Evolutionary conservation across 208 protist species (phyloP).

Genomic region (Phytomonas sp.): DNA sequence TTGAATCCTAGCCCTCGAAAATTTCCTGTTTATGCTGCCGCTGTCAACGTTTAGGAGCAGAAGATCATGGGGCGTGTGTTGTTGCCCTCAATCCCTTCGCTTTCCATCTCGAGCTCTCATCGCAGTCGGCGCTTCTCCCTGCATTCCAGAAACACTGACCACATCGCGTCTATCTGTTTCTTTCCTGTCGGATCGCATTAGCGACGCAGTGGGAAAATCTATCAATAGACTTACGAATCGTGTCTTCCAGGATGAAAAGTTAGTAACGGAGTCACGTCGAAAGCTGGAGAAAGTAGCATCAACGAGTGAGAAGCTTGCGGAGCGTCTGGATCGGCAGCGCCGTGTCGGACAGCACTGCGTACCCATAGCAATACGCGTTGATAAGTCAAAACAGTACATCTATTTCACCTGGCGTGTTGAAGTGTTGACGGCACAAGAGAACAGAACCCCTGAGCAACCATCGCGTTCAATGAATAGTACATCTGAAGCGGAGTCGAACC

Average conservation of each 20-base stretch:
- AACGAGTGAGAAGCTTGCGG: conserved; percentile 32
- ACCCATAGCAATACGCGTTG: conserved; percentile 42
- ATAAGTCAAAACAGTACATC: conserved; percentile 48
- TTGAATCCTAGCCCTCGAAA: not conserved
- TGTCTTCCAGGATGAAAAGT: conserved; percentile 30
- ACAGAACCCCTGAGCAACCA: not conserved
- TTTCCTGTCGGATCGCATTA: not conserved
- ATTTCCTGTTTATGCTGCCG: not conserved
- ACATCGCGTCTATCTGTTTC: not conserved
- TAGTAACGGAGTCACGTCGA: conserved; percentile 67
- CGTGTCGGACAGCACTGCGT: conserved; percentile 37
- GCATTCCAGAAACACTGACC: not conserved
- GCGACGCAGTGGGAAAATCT: not conserved
- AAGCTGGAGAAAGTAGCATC: conserved; percentile 25
- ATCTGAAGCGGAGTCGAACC: not conserved
- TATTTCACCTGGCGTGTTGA: conserved; percentile 60
- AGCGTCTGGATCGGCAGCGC: conserved; percentile 54
- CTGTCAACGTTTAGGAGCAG: not conserved
- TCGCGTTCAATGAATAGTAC: not conserved
- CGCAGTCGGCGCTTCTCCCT: not conserved
- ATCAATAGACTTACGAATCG: not conserved
- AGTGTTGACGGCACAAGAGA: conserved; percentile 9
- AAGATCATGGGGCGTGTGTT: not conserved
- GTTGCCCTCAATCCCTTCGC: not conserved
- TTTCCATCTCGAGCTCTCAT: not conserved